phyloP scores from a whole-genome alignment of 176 grass and related monocot species.

The Urochloa ruziziensis region DNA sequence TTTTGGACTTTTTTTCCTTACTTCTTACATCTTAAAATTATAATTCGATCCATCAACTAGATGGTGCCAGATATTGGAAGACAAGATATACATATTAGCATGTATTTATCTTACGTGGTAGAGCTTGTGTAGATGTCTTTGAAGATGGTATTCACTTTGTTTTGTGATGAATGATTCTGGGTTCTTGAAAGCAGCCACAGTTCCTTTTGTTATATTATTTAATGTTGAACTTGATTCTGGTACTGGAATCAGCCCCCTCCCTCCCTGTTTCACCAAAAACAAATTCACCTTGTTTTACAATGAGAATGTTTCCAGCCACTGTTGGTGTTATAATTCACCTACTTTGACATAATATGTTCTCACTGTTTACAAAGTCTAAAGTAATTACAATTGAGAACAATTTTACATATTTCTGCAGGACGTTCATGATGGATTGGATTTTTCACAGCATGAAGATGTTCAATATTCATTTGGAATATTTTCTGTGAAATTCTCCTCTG shows the following conservation, averaged over 20 bases:
- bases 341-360: not conserved
- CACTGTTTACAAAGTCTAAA: not conserved
- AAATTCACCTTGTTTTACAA: too few species aligned
- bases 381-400: constrained; percentile 4
- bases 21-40: not conserved
- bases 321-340: not conserved
- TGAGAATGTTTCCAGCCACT: not conserved
- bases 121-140: not conserved
- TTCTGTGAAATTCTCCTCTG: constrained; percentile 87
- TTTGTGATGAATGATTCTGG: not conserved
- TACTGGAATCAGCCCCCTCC: too few species aligned
- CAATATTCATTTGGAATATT: constrained; percentile 71
- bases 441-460: constrained; percentile 74
- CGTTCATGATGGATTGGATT: constrained; percentile 75
- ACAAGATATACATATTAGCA: not conserved
- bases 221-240: not conserved
- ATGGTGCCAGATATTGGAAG: not conserved
- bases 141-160: not conserved
- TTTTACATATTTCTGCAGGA: constrained; percentile 51
- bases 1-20: not conserved
- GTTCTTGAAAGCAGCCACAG: not conserved
- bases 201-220: not conserved
- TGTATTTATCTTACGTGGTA: not conserved
- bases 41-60: not conserved
- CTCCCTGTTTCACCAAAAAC: too few species aligned